phyloP scores from a whole-genome alignment of 208 protist species.

The Acanthamoeba royreba region DNA sequence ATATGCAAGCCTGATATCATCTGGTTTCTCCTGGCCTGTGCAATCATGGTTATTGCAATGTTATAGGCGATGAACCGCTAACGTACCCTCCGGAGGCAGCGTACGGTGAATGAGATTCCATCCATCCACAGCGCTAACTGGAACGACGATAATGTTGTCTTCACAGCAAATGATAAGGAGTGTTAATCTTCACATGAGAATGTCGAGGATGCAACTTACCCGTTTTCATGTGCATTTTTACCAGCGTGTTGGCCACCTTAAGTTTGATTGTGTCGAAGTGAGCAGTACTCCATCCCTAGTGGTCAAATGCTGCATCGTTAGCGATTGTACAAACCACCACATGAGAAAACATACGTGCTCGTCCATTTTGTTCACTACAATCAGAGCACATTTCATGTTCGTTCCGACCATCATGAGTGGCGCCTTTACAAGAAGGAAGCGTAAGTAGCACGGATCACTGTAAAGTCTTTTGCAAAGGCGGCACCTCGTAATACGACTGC shows the following conservation, averaged over 20 bases:
- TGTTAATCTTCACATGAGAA: no score
- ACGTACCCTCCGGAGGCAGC: no score
- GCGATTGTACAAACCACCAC: background rate
- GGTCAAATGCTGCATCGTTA: no score
- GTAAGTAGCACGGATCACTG: background rate
- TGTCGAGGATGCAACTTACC: background rate
- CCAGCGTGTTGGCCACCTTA: background rate
- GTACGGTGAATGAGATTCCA: no score
- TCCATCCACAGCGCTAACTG: no score
- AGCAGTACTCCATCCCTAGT: background rate
- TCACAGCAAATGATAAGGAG: no score
- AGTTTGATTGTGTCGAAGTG: background rate
- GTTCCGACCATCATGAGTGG: background rate
- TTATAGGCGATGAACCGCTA: no score
- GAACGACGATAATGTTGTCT: no score
- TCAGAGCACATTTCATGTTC: background rate
- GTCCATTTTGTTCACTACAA: slow-evolving; percentile 5
- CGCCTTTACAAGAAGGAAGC: background rate
- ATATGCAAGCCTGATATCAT: background rate
- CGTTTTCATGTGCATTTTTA: background rate
- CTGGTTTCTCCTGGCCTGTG: background rate
- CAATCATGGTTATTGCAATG: no score
- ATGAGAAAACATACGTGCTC: background rate
- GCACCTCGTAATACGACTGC: background rate
- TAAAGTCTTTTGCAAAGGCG: background rate